A percentile compares a stretch with the other conserved stretches of the same genome.
phyloP scores from a whole-genome alignment of 257 asterid genomes.

The Jaltomata sinuosa region DNA sequence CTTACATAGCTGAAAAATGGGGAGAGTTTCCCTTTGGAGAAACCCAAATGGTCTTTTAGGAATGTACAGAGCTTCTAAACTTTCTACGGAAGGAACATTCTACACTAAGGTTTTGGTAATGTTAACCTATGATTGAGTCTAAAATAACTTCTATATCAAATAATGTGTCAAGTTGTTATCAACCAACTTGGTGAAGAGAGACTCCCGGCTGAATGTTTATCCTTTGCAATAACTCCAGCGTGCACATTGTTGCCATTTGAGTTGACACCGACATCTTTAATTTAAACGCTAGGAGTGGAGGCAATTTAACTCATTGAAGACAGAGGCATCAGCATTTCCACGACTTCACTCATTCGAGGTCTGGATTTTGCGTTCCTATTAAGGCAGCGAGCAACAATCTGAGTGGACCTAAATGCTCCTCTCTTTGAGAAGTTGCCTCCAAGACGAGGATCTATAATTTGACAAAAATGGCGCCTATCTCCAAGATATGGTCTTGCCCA shows the following conservation, averaged over 20 bases:
- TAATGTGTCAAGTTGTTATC: not conserved
- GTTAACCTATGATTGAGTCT: not conserved
- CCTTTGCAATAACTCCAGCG: too few relatives aligned
- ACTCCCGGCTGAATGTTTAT: too few relatives aligned
- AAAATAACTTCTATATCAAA: not conserved
- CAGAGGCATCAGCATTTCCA: constrained; percentile 53
- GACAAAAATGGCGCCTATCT: constrained; percentile 45
- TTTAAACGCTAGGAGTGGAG: too few relatives aligned
- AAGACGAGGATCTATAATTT: constrained; percentile 58
- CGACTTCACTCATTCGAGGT: constrained; percentile 72
- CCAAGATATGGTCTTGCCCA: constrained; percentile 65
- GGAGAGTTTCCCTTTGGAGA: not conserved
- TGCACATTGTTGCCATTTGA: too few relatives aligned
- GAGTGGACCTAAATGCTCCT: constrained; percentile 54
- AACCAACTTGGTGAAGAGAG: too few relatives aligned
- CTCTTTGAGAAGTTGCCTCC: constrained; percentile 59
- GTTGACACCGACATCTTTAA: too few relatives aligned
- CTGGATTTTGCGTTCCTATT: constrained; percentile 51
- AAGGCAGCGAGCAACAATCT: constrained; percentile 66
- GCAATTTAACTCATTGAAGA: constrained; percentile 35
- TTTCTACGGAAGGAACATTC: not conserved
- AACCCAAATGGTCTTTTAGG: not conserved
- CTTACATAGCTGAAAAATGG: not conserved
- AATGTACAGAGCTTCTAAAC: not conserved
- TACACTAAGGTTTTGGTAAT: not conserved